Base-by-base conservation (phyloP, 495 filamentous ascomycete species). In the Penicillium steckii region DNA sequence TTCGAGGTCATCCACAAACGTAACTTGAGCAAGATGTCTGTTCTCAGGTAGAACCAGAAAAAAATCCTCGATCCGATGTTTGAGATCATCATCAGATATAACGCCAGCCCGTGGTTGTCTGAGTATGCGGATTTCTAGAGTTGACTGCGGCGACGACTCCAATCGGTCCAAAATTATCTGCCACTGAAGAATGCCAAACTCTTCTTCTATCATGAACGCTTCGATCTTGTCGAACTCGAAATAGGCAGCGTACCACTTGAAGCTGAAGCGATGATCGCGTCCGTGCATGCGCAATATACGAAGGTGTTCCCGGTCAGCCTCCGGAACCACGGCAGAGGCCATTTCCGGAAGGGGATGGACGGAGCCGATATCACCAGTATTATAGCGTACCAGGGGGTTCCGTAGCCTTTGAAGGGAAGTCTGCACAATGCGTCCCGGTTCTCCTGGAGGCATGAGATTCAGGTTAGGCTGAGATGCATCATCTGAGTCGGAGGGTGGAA, bases 381-480 rank as follows among this genome's bases (percentile, higher is more conserved):
- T 50, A 46, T 72, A 76, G 7, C 72, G 65, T 9, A 76, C 63
- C 3, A 74, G 55, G 0, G 72, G 72, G 33, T 76, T 70, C 1
- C 68, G 61, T 3, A 65, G 42, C 4, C 70, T 61, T 25, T 64
- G 57, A 3, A 76, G 52, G 1, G 71, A 74, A 2, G 70, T 76
- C 27, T 69, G 60, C 0, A 69, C 61, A 17, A 74, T 44, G 17
- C 71, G 26, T 1, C 72, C 71, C 3, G 46, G 29, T 26, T 66
- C 51, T 1, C 60, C 65, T 1, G 61, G 53, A 2, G 64, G 56
- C 0, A 18, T 10, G 10, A 37, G 48, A 9, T n/a, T 32, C 8
- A 22, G 33, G 5, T 42, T 15, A 47, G 24, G 10, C 4, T 26
- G 10, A 15, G 18, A n/a, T 21, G 15, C 13, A 8, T 21, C 17